Evolutionary conservation across 2,329 filamentous ascomycete genomes (phyloP), one percentile per base, ranked within the genome.

Genomic region (Epichloe festucae): DNA sequence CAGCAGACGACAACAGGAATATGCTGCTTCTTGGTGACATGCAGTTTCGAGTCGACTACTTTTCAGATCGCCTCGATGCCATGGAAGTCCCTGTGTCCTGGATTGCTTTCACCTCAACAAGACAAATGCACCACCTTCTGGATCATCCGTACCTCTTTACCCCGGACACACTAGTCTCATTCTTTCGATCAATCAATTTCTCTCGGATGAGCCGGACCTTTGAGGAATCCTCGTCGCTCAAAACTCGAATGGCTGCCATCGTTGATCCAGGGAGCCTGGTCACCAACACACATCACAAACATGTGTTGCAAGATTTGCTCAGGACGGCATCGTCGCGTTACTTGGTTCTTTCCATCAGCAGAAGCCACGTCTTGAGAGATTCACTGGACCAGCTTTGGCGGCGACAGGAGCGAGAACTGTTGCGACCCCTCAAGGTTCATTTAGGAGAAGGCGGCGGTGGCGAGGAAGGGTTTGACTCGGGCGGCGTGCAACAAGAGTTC

Each of bases 401-500:
- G 50, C 79, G 89, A 38, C 84, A 96, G 65, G 81, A 82, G 60
- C 77, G 86, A 38, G 89, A 96, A 67, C 72, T 97, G 3, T 72
- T 91, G 61, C 81, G 89, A 27, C 93, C 93, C 1, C 70, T 98
- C 36, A 95, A 95, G 61, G 84, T 98, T 8, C 84, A 88, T 48
- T 79, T 97, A 52, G 89, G 89, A 3, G 85, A 89, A 62, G 83
- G 88, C 36, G 75, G 76, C 50, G 88, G 89, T 34, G 88, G 89
- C 35, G 93, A 97, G 65, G 84, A 94, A 64, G 93, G 93, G 0
- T 81, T 94, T 36, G 93, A 98, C 65, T 89, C 91, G 47, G 93
- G 93, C 43, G 93, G 93, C 56, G 90, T 98, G 1, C 91, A 96
- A 60, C 90, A 95, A 64, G 93, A 98, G 57, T 97, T 95, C 64